Percentiles rank a stretch among this genome's conserved stretches.
Conservation (phyloP, 257 asterid species). For the Lycium ferocissimum region DNA sequence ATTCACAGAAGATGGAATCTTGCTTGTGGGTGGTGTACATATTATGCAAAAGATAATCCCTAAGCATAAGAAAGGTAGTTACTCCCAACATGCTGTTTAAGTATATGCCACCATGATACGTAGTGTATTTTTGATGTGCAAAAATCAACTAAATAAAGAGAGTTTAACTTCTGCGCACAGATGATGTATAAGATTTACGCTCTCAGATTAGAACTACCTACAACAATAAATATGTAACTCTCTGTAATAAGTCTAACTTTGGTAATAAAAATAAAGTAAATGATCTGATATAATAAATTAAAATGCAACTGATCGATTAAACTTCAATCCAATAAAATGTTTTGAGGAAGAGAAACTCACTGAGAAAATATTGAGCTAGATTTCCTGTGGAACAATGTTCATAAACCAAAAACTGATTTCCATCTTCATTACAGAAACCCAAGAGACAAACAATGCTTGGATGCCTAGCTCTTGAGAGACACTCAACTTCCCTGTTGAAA, state of each 20-base stretch:
- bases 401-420: conserved; percentile 73
- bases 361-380: conserved; percentile 66
- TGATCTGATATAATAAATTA: neutral
- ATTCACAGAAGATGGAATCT: too few relatives aligned
- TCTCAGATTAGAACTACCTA: neutral
- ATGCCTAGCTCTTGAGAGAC: conserved; percentile 76
- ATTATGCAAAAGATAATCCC: too few relatives aligned
- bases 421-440: conserved; percentile 76
- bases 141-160: neutral
- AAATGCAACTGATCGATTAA: neutral
- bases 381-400: conserved; percentile 79
- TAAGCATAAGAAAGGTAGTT: too few relatives aligned
- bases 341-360: conserved; percentile 39
- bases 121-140: neutral
- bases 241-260: conserved; percentile 8
- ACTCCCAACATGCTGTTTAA: too few relatives aligned
- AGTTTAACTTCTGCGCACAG: neutral
- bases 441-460: conserved; percentile 75
- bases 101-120: too few relatives aligned
- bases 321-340: neutral
- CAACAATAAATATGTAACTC: neutral
- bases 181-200: neutral
- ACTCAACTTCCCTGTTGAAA: conserved; percentile 64
- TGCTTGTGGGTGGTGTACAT: too few relatives aligned
- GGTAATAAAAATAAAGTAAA: neutral